Evolutionary conservation across 495 filamentous ascomycete genomes (phyloP).

Genomic region (Clohesyomyces aquaticus): DNA sequence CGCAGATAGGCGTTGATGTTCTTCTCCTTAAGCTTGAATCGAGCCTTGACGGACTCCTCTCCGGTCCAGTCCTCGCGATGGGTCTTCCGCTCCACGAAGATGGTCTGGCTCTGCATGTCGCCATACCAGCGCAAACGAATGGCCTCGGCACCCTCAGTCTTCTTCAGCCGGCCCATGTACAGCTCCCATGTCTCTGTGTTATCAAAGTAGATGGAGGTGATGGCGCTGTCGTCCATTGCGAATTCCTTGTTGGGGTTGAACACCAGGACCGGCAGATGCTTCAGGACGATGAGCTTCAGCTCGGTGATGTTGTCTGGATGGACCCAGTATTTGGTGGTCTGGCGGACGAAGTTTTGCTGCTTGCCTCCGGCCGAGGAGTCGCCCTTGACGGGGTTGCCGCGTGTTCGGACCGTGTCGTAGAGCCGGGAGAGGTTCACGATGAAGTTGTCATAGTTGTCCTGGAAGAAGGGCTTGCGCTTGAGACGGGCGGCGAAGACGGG

Average conservation of each 20-base stretch:
- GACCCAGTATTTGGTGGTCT: constrained; percentile 99
- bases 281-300: constrained; percentile 93
- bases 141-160: constrained; percentile 96
- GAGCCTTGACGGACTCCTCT: constrained; percentile 97
- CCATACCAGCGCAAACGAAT: constrained; percentile 98
- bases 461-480: constrained; percentile 96
- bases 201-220: constrained; percentile 98
- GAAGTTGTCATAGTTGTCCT: constrained; percentile 96
- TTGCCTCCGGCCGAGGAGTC: constrained; percentile 87
- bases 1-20: constrained; percentile 87
- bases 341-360: constrained; percentile 94
- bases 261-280: constrained; percentile 95
- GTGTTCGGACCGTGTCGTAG: constrained; percentile 90
- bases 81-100: constrained; percentile 97
- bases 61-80: constrained; percentile 99
- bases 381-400: constrained; percentile 88
- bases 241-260: constrained; percentile 99
- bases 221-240: constrained; percentile 82
- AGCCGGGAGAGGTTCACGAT: constrained; percentile 94
- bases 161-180: constrained; percentile 91
- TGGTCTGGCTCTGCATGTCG: constrained; percentile 88
- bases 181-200: constrained; percentile 91
- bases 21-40: constrained; percentile 95
- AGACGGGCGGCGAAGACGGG: constrained; percentile 92
- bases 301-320: constrained; percentile 99